Base-by-base conservation (phyloP, 2,329 filamentous ascomycete species). In the Diaporthe humulicola region DNA sequence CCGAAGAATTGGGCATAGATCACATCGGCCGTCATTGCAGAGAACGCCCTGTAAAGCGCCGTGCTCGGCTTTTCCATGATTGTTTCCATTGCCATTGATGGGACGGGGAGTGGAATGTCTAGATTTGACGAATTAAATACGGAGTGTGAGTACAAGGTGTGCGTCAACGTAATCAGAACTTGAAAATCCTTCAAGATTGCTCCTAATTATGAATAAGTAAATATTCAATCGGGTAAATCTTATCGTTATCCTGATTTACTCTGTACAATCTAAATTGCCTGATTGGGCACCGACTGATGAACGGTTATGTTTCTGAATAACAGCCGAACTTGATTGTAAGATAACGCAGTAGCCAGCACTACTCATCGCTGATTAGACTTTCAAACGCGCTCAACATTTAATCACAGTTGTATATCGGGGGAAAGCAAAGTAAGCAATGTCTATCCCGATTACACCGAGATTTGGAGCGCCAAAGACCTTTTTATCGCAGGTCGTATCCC, bases 1-100 rank as follows among this genome's bases (percentile, higher is more conserved):
- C 56, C 56, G 56, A 58, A 58, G 33, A 58, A 58, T 33, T 58
- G 56, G 22, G 33, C 22, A 33, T 38, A 58, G 19, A 38, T 58
- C 33, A 58, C 56, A 14, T 58, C 56, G 12, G 56, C 56, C 33
- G 33, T 33, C 19, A 38, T 22, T 15, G 56, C 30, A 19, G 56
- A n/a, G n/a, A 58, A 58, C 19, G 22, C 9, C 33, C 8, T 58
- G 4, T 58, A 30, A 19, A 58, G 19, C 54, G 30, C 56, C 19
- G 10, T n/a, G 36, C 30, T 40, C 30, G 22, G 9, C 6, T 3
- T 15, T 28, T 9, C 12, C 36, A 40, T 60, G n/a, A 3, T 22
- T 14, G 1, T 5, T 17, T 5, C 40, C 40, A 42, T 19, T 19
- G 14, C 8, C 15, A 14, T 4, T 15, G 9, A n/a, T 28, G 17